phyloP scores from a whole-genome alignment of 1,284 basidiomycete genomes.

The Sporisorium exsertum region DNA sequence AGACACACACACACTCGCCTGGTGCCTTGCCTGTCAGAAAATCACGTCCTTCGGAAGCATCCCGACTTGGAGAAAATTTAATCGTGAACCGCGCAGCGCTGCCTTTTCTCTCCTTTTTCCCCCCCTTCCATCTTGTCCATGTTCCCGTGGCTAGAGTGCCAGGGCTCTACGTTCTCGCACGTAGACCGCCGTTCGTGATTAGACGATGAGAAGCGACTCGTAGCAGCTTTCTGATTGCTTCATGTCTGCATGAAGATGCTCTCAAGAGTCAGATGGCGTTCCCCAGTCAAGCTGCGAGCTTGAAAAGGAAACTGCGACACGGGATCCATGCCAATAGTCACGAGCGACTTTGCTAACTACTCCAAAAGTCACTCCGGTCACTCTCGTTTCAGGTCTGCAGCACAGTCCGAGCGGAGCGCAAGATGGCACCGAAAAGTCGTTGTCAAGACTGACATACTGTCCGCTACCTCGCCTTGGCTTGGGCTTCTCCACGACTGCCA shows the following conservation, averaged over 20 bases:
- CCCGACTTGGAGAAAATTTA: neutral
- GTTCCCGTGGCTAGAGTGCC: neutral
- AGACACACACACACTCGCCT: neutral
- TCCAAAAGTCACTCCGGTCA: too few species aligned
- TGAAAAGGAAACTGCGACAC: neutral
- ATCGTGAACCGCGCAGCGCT: neutral
- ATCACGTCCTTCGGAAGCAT: neutral
- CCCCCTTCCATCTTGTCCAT: neutral
- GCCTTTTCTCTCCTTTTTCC: neutral
- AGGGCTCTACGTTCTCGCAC: neutral
- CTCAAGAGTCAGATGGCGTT: too few species aligned
- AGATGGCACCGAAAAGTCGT: neutral
- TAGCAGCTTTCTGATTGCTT: too few species aligned
- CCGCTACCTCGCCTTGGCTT: neutral
- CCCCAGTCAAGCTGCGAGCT: neutral
- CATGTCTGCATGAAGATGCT: too few species aligned
- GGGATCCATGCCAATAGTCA: neutral
- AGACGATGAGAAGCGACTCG: neutral
- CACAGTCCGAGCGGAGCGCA: constrained; percentile 12
- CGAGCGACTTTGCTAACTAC: neutral
- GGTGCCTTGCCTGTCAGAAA: neutral
- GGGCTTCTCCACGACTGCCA: neutral
- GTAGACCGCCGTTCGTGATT: neutral
- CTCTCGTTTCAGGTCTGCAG: constrained; percentile 1
- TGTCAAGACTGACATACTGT: neutral